A percentile compares a stretch with the other conserved stretches of the same genome.
These are phyloP conservation scores for Botryobasidium botryosum DNA, from an alignment of 768 basidiomycete genomes.

Conservation along the genomic window DNA sequence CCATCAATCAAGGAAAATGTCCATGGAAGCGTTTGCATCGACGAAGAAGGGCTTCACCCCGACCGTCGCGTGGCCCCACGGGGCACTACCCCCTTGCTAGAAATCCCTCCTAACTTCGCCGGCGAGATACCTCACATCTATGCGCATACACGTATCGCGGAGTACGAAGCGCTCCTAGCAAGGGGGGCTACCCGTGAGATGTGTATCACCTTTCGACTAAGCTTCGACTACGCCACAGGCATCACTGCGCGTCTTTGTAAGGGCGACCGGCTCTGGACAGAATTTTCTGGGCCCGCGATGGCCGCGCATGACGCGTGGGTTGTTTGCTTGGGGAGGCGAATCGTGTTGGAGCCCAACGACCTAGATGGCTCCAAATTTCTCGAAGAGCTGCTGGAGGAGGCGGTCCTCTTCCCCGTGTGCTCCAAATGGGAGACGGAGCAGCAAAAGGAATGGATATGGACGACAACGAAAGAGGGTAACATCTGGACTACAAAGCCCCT, in stretches of 20 bases:
- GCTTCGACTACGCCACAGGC: background rate
- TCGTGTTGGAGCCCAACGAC: background rate
- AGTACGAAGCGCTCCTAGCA: background rate
- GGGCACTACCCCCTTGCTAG: slow-evolving; percentile 2
- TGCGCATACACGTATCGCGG: background rate
- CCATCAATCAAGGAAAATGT: no score
- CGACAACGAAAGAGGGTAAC: no score
- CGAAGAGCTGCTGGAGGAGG: slow-evolving; percentile 5
- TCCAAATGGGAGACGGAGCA: background rate
- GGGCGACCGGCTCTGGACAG: no score
- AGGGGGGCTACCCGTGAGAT: slow-evolving; percentile 2
- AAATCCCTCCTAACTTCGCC: background rate
- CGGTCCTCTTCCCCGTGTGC: background rate
- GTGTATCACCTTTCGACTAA: slow-evolving; percentile 1
- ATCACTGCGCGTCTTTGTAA: background rate
- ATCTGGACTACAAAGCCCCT: no score
- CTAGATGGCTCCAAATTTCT: slow-evolving; percentile 5
- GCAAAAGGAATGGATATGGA: background rate
- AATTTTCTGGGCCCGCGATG: background rate
- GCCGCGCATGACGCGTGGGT: background rate
- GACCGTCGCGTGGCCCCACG: background rate
- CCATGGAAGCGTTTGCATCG: no score
- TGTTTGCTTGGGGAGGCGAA: background rate
- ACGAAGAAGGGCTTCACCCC: background rate
- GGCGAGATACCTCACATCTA: background rate